Evolutionary conservation across 495 filamentous ascomycete genomes (phyloP), one percentile per base, ranked within the genome.

Genomic region (Rostrohypoxylon terebratum): DNA sequence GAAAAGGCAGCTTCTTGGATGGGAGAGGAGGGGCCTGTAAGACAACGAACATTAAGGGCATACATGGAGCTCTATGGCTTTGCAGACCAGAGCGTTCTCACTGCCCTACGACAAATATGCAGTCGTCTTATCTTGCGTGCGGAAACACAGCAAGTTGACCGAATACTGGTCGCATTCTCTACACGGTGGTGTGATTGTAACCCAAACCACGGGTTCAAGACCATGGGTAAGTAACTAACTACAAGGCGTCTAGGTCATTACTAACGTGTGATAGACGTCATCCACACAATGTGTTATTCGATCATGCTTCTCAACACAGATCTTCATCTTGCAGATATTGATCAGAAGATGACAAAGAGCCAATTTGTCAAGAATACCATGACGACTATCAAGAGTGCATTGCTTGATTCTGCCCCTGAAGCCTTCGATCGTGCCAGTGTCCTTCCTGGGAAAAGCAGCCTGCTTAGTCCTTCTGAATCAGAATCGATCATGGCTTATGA

Each of bases 361-460:
- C 94, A 98, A 76, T 99, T 97, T 77, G 87, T 98, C 77, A 96
- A 96, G 80, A 99, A 99, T 74, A 98, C 96, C 10, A 90, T 98
- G 86, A 91, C 93, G 4, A 97, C 95, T 2, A 90, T 98, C 58
- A 89, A 89, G 33, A 88, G 91, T 60, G 90, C 93, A 25, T 88
- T 92, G 42, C 81, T 85, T 36, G 93, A 96, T 64, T 86, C 89
- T 23, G 87, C 84, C 8, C 89, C 91, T 2, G 89, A 93, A 60
- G 87, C 82, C 8, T 91, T 90, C 70, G 89, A 93, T 33, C 79
- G 71, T 77, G 83, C 74, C 74, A 85, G 75, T 76, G 84, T 79
- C 61, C 81, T 80, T 10, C 76, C 80, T 2, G 81, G 82, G 21
- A 84, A 81, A 68, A 74, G 72, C 23, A 55, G 45, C 6, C 13